Evolutionary conservation across 352 stramenopile genomes (phyloP).

Genomic region (Globisporangium apiculatum): DNA sequence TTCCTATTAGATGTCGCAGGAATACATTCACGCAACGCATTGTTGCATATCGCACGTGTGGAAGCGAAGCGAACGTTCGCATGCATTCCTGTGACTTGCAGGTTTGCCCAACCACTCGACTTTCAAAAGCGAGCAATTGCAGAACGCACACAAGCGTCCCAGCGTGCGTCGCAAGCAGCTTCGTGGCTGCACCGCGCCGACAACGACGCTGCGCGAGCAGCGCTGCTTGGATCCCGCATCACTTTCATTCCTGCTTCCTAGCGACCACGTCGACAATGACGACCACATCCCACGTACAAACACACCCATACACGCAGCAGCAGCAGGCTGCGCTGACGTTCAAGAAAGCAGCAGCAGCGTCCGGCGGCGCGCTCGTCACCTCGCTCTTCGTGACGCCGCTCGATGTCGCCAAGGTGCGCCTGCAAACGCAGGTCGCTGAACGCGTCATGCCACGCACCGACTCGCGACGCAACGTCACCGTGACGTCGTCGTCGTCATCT

Average conservation of each 20-base stretch:
- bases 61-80: too few relatives aligned
- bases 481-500: conserved; percentile 2
- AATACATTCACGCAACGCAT: too few relatives aligned
- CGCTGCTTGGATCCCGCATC: too few relatives aligned
- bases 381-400: conserved; percentile 83
- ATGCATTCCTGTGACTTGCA: too few relatives aligned
- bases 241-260: background rate
- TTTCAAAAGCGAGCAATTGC: too few relatives aligned
- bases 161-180: too few relatives aligned
- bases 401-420: conserved; percentile 76
- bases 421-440: conserved; percentile 63
- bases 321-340: conserved; percentile 27
- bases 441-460: background rate
- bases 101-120: too few relatives aligned
- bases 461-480: background rate
- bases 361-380: conserved; percentile 58
- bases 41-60: too few relatives aligned
- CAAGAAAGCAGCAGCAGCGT: conserved; percentile 70
- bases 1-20: too few relatives aligned
- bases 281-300: background rate
- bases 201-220: too few relatives aligned
- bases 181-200: too few relatives aligned
- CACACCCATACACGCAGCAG: background rate
- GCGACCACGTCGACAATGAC: background rate
- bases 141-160: too few relatives aligned